These are phyloP conservation scores for Ophioceras dolichostomum DNA, from an alignment of 2,329 filamentous ascomycete species.

Conservation along the genomic window DNA sequence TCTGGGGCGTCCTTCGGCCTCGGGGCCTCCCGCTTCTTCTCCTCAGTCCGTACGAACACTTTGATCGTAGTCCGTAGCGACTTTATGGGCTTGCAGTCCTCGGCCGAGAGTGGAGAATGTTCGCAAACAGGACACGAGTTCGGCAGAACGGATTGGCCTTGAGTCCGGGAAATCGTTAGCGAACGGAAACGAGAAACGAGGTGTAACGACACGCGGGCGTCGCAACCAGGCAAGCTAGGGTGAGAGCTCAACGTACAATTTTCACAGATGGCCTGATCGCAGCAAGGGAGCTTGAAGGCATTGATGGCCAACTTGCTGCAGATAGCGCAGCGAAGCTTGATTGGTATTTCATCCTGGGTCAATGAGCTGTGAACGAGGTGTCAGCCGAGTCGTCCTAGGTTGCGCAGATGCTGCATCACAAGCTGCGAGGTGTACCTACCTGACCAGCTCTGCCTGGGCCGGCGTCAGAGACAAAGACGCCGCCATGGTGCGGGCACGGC, in stretches of 20 bases:
- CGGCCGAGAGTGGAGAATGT: constrained; percentile 74
- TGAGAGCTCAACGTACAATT: constrained; percentile 49
- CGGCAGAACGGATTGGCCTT: constrained; percentile 54
- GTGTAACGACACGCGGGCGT: constrained; percentile 1
- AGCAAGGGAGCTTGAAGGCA: constrained; percentile 84
- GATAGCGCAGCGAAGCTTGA: constrained; percentile 87
- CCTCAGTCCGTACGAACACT: constrained; percentile 79
- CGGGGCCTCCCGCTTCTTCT: constrained; percentile 71
- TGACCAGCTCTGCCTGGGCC: constrained; percentile 46
- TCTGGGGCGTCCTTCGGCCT: constrained; percentile 36
- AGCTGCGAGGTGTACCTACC: constrained; percentile 28
- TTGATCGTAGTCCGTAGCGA: constrained; percentile 84
- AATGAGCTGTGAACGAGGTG: constrained; percentile 46
- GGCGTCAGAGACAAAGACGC: constrained; percentile 22
- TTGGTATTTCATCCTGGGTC: constrained; percentile 76
- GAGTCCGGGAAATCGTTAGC: background rate
- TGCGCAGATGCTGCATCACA: no score
- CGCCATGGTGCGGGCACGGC: constrained; percentile 2
- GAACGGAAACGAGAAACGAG: background rate
- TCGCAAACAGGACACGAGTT: constrained; percentile 86
- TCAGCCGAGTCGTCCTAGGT: background rate
- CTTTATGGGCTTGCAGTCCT: constrained; percentile 82
- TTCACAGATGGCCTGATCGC: constrained; percentile 89
- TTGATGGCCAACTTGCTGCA: constrained; percentile 88
- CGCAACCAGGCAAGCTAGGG: background rate